phyloP scores from a whole-genome alignment of 176 grass and related monocot species.

The Bolboschoenus planiculmis region DNA sequence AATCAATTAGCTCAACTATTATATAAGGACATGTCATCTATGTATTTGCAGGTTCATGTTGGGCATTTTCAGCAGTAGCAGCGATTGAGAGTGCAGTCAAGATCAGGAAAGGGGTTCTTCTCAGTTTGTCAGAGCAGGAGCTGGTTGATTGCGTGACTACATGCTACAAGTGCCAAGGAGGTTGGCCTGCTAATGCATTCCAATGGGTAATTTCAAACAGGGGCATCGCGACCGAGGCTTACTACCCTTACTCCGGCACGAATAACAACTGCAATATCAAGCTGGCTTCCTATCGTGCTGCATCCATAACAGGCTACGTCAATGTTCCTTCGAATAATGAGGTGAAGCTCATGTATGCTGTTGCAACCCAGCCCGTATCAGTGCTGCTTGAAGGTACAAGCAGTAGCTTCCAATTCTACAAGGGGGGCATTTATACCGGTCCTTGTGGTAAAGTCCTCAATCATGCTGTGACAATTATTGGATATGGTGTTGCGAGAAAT shows the following conservation, averaged over 20 bases:
- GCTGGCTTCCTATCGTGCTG: neutral
- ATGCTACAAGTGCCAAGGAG: neutral
- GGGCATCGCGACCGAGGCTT: constrained; percentile 20
- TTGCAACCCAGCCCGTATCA: constrained; percentile 17
- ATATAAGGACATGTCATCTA: too few species aligned
- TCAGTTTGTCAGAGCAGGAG: constrained; percentile 33
- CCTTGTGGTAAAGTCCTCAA: neutral
- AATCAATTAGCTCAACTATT: too few species aligned
- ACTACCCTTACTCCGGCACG: constrained; percentile 26
- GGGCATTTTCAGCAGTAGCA: too few species aligned
- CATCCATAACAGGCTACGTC: neutral
- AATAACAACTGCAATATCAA: neutral
- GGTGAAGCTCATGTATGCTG: constrained; percentile 14
- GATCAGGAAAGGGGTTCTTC: too few species aligned
- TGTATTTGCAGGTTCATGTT: too few species aligned
- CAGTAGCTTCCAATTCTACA: constrained; percentile 14
- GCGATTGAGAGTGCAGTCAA: too few species aligned
- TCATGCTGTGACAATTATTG: neutral
- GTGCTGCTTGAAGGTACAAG: neutral
- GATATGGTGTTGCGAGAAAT: neutral
- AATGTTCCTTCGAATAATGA: neutral
- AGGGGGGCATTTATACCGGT: constrained; percentile 13
- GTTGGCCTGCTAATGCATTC: neutral
- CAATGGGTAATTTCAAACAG: constrained; percentile 19
- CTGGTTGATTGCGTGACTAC: constrained; percentile 25